Evolutionary conservation across 2,329 filamentous ascomycete genomes (phyloP).

Genomic region (Aspergillus uvarum): DNA sequence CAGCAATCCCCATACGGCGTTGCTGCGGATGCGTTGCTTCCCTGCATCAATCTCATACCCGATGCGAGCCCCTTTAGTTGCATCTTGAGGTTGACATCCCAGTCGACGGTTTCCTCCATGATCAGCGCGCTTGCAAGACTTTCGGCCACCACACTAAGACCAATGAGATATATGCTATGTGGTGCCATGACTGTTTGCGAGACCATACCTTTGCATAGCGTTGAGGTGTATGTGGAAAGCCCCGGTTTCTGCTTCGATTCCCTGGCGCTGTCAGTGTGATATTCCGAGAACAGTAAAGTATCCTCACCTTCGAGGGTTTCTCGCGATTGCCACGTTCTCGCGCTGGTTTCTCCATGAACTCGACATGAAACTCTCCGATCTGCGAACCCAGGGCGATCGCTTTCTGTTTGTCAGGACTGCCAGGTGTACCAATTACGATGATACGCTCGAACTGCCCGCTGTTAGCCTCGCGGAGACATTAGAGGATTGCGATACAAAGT

Average conservation of each 20-base stretch:
- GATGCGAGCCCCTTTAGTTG: not conserved
- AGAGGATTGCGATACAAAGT: too few species aligned
- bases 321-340: not conserved
- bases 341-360: not conserved
- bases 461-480: not conserved
- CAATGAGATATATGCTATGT: too few species aligned
- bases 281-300: too few species aligned
- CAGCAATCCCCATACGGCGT: not conserved
- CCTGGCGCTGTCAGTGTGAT: too few species aligned
- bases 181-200: not conserved
- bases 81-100: not conserved
- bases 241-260: too few species aligned
- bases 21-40: not conserved
- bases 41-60: not conserved
- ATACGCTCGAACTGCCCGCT: not conserved
- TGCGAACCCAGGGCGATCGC: not conserved
- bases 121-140: not conserved
- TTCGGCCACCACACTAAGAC: not conserved
- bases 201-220: not conserved
- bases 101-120: not conserved
- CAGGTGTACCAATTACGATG: not conserved
- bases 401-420: not conserved
- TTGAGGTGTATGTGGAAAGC: not conserved
- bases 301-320: not conserved
- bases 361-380: not conserved